Evolutionary conservation across 106 monocot species (phyloP).

Genomic region (Apostasia ramifera): DNA sequence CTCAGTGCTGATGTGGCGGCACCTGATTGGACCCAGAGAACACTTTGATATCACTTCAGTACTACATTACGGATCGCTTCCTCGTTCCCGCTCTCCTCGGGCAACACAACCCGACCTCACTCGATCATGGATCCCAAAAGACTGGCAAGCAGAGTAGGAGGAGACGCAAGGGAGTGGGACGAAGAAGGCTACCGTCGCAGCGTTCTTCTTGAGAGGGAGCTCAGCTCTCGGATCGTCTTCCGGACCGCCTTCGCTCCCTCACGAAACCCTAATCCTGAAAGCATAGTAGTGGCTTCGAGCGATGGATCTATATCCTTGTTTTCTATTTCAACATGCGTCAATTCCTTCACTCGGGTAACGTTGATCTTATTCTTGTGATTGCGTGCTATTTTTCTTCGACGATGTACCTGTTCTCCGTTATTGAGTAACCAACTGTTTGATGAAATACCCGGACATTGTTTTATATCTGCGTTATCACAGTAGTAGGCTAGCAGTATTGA

Average conservation of each 20-base stretch:
- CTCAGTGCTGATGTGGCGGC: too few species aligned
- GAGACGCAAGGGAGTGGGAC: constrained; percentile 62
- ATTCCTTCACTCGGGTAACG: constrained; percentile 15
- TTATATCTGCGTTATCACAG: too few species aligned
- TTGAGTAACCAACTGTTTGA: neutral
- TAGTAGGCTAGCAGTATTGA: too few species aligned
- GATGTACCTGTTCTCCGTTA: neutral
- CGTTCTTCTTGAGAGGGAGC: constrained; percentile 49
- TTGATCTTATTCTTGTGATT: neutral
- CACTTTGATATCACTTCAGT: too few species aligned
- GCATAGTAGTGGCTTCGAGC: constrained; percentile 26
- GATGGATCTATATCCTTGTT: constrained; percentile 64
- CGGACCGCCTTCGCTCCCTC: constrained; percentile 36
- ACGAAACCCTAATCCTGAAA: constrained; percentile 18
- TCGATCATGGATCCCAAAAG: neutral
- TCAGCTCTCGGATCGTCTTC: constrained; percentile 53
- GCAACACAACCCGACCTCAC: too few species aligned
- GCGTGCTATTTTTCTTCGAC: neutral
- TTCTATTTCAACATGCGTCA: constrained; percentile 39
- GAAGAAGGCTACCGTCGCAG: constrained; percentile 54
- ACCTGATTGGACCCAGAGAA: too few species aligned
- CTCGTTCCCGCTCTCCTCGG: too few species aligned
- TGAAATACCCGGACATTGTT: neutral
- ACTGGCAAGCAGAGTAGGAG: neutral
- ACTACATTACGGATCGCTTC: too few species aligned